A percentile compares a stretch with the other conserved stretches of the same genome.
These are phyloP conservation scores for Coniella lustricola DNA, from an alignment of 2,329 filamentous ascomycete genomes.

Conservation along the genomic window DNA sequence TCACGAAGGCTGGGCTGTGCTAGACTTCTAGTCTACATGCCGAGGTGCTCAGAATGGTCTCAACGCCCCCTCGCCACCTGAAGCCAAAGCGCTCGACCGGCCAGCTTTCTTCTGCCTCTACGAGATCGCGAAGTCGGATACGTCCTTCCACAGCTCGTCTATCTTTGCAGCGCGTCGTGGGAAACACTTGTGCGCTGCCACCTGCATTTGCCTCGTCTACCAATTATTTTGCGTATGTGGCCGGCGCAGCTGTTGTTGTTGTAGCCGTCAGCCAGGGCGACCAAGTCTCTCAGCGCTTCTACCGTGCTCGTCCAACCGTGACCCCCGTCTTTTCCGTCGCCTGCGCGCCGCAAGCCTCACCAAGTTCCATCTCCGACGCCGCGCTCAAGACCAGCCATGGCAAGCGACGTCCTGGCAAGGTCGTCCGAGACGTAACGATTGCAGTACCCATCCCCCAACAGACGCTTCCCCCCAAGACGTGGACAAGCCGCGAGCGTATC, in stretches of 20 bases:
- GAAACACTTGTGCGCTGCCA: slow-evolving; percentile 77
- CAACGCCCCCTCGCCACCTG: slow-evolving; percentile 53
- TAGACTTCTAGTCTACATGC: background rate
- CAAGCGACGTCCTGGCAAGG: slow-evolving; percentile 46
- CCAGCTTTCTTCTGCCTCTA: slow-evolving; percentile 55
- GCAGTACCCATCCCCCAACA: slow-evolving; percentile 52
- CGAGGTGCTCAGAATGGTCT: slow-evolving; percentile 40
- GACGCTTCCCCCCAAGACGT: slow-evolving; percentile 59
- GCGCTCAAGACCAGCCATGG: slow-evolving; percentile 57
- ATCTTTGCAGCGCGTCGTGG: slow-evolving; percentile 76
- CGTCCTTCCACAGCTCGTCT: slow-evolving; percentile 52
- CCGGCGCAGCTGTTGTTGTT: slow-evolving; percentile 88
- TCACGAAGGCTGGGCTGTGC: background rate
- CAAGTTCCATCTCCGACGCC: slow-evolving; percentile 38
- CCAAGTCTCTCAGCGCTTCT: slow-evolving; percentile 73
- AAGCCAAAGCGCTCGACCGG: slow-evolving; percentile 73
- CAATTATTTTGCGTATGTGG: slow-evolving; percentile 80
- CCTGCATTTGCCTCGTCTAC: slow-evolving; percentile 80
- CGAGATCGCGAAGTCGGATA: slow-evolving; percentile 55
- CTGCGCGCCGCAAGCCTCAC: slow-evolving; percentile 42
- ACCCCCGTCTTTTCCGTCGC: slow-evolving; percentile 56
- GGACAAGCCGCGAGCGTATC: slow-evolving; percentile 85
- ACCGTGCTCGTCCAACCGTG: slow-evolving; percentile 74
- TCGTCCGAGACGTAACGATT: slow-evolving; percentile 41
- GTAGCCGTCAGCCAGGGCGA: slow-evolving; percentile 64